Evolutionary conservation across 495 filamentous ascomycete species (phyloP), one percentile per base, ranked within the genome.

Genomic region (Chaetomidium leptoderma): DNA sequence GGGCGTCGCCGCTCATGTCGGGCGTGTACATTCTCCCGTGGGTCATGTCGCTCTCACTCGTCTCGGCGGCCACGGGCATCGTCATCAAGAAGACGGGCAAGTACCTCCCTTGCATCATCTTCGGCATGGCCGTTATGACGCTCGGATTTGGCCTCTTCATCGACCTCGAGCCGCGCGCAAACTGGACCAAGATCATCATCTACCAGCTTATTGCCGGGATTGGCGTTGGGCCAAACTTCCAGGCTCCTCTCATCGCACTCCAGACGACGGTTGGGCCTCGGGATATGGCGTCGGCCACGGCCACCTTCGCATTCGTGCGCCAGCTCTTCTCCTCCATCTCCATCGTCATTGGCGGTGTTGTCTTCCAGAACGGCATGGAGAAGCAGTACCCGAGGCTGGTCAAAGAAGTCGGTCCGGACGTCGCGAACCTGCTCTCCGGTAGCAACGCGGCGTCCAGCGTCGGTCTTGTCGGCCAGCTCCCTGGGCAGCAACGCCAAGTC

Each of bases 1-100:
- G 87, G 3, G 83, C 84, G 11, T 74, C 79, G 13, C 88, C 91
- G 0, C 81, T 96, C 57, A 68, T 88, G 6, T 88, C 84, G 30
- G 91, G 91, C 30, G 85, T 95, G 39, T 91, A 91, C 67, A 74
- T 91, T 19, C 79, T 95, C 10, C 87, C 91, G 4, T 85, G 85
- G 60, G 87, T 85, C 16, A 64, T 95, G 49, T 76, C 83, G 1
- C 79, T 95, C 14, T 88, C 88, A 21, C 36, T 89, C 60, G 64
- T 76, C 21, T 88, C 87, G n/a, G 82, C 78, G 8, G 61, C 59
- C 2, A 85, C 82, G 0, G 91, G 91, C 30, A 63, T 88, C 53
- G 72, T 84, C 64, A 92, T 95, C 69, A 81, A 82, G 49, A 90
- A 88, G 68, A 89, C 88, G 6, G 86, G 85, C 40, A 73, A 73